These are phyloP conservation scores for Williopsis jadinii DNA, from an alignment of 1,139 yeast species.

Conservation along the genomic window DNA sequence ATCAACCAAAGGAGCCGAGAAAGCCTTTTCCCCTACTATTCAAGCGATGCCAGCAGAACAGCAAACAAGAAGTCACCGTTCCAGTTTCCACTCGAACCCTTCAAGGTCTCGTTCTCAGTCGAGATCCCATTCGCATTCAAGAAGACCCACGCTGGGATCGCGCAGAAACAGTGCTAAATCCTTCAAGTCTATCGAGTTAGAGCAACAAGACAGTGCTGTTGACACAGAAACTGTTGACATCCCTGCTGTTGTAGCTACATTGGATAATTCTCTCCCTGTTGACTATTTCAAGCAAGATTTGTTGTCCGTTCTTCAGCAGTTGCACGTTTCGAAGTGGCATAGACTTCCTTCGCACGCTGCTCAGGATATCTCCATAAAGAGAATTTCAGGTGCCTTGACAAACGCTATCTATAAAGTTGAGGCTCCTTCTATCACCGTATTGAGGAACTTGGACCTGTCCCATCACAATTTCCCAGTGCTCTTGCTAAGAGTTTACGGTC, in stretches of 20 bases:
- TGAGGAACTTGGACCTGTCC: slow-evolving; percentile 24
- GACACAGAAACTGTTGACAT: slow-evolving; percentile 17
- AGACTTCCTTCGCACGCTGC: slow-evolving; percentile 26
- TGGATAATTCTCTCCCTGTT: slow-evolving; percentile 70
- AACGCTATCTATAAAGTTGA: slow-evolving; percentile 75
- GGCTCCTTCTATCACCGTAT: slow-evolving; percentile 28
- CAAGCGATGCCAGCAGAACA: no score
- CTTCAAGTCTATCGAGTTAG: slow-evolving; percentile 8
- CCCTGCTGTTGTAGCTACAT: slow-evolving; percentile 28
- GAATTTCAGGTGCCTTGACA: slow-evolving; percentile 91
- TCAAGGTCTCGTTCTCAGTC: slow-evolving; percentile 7
- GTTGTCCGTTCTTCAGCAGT: slow-evolving; percentile 52
- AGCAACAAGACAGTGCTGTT: slow-evolving; percentile 2
- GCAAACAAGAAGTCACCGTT: neutral
- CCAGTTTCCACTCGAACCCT: slow-evolving; percentile 1
- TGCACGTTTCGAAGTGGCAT: slow-evolving; percentile 77
- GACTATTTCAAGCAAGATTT: slow-evolving; percentile 85
- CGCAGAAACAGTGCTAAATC: slow-evolving; percentile 11
- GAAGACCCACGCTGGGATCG: slow-evolving; percentile 9
- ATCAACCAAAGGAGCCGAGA: no score
- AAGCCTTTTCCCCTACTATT: no score
- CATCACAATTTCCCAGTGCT: slow-evolving; percentile 31
- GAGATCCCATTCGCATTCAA: slow-evolving; percentile 8
- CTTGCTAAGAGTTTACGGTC: slow-evolving; percentile 82
- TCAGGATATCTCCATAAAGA: slow-evolving; percentile 39